Percentiles rank a stretch among this genome's conserved stretches.
Evolutionary conservation across 2,329 filamentous ascomycete species (phyloP).

Genomic region (Neocatenulostroma microsporum): DNA sequence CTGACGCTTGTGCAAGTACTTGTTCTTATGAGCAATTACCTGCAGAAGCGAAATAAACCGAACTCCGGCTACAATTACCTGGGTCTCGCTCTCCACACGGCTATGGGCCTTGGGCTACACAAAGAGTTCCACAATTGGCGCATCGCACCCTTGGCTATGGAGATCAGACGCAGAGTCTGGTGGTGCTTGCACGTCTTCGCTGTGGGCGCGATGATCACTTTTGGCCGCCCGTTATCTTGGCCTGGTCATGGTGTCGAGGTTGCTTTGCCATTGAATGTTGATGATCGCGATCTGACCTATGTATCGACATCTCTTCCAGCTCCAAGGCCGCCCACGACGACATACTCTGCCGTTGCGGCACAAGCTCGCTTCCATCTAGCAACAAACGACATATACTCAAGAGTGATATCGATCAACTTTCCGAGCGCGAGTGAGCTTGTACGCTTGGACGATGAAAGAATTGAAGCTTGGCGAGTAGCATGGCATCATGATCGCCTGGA

Average conservation of each 20-base stretch:
- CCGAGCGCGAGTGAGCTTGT: slow-evolving; percentile 37
- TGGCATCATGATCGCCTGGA: slow-evolving; percentile 31
- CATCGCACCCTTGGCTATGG: slow-evolving; percentile 33
- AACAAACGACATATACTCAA: slow-evolving; percentile 40
- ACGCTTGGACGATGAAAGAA: slow-evolving; percentile 33
- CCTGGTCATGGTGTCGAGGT: slow-evolving; percentile 40
- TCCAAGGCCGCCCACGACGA: slow-evolving; percentile 27
- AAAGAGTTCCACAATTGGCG: slow-evolving; percentile 44
- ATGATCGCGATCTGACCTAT: slow-evolving; percentile 37
- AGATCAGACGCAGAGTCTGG: slow-evolving; percentile 30
- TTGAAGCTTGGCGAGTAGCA: slow-evolving; percentile 32
- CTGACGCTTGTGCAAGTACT: slow-evolving; percentile 43
- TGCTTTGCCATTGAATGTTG: slow-evolving; percentile 37
- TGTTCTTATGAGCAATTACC: slow-evolving; percentile 42
- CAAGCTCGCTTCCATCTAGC: slow-evolving; percentile 42
- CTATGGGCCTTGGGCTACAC: slow-evolving; percentile 44
- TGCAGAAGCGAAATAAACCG: slow-evolving; percentile 45
- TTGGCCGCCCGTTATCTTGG: slow-evolving; percentile 41
- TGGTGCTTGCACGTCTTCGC: slow-evolving; percentile 40
- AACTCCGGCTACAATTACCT: slow-evolving; percentile 45
- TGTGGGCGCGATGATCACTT: slow-evolving; percentile 45
- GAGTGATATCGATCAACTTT: slow-evolving; percentile 39
- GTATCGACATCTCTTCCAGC: slow-evolving; percentile 17
- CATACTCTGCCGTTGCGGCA: slow-evolving; percentile 38
- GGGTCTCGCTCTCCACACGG: slow-evolving; percentile 43